phyloP scores from a whole-genome alignment of 176 grass and related monocot species.

The Zoysia pacifica region DNA sequence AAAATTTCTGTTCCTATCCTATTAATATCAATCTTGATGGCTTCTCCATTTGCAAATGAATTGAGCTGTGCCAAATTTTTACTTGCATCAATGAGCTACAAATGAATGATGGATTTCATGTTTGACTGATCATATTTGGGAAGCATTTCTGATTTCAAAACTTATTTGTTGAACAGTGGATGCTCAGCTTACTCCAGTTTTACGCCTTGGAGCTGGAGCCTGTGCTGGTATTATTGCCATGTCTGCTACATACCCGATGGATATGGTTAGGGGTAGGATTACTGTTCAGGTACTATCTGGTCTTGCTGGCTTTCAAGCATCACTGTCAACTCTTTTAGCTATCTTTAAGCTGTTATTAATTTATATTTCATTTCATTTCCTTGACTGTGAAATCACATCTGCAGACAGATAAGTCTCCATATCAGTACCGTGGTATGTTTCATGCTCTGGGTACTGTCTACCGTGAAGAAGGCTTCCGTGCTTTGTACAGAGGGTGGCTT shows the following conservation, averaged over 20 bases:
- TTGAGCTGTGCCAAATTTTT: constrained; percentile 1
- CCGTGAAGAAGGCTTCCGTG: constrained; percentile 97
- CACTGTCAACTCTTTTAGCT: not conserved
- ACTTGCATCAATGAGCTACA: not conserved
- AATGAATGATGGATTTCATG: not conserved
- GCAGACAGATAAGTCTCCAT: constrained; percentile 93
- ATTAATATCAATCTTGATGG: not conserved
- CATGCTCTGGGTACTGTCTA: constrained; percentile 92
- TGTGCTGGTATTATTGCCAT: constrained; percentile 99
- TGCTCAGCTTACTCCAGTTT: constrained; percentile 79
- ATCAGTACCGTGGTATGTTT: constrained; percentile 99
- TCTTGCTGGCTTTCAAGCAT: constrained; percentile 1
- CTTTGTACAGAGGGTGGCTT: constrained; percentile 98
- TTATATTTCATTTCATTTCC: constrained; percentile 10
- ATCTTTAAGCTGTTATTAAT: not conserved
- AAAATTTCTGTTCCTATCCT: not conserved
- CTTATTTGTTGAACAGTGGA: constrained; percentile 61
- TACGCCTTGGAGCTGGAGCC: constrained; percentile 94
- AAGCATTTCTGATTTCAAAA: constrained; percentile 2
- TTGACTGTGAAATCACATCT: constrained; percentile 12
- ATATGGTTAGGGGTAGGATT: constrained; percentile 98
- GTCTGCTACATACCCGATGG: constrained; percentile 99
- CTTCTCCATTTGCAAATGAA: not conserved
- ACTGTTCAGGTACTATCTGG: constrained; percentile 77
- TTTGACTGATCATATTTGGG: not conserved